Evolutionary conservation across 148 eudicot genomes (phyloP), one percentile per base, ranked within the genome.

Genomic region (Mesembryanthemum crystallinum): DNA sequence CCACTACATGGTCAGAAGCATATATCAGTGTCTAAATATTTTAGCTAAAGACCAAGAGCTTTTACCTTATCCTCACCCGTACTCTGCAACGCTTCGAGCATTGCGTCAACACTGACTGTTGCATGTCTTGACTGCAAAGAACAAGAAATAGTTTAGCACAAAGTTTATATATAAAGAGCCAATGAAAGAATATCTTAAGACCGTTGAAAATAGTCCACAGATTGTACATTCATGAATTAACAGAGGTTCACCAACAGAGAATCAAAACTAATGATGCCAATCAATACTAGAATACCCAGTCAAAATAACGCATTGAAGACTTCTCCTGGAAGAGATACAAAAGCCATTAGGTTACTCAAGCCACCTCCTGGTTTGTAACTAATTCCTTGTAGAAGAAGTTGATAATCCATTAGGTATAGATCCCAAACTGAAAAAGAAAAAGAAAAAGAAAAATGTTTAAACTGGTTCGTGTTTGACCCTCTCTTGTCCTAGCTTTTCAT

Each of bases 71-170:
- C 77, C 60, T 85, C 93, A 57, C 86, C 82, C 20, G 89, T 77
- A 37, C 84, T 86, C 77, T 92, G 92, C 80, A 91, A 81, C 51
- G 87, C 93, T 63, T 87, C 92, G 32, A 96, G 88, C 97, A 96
- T 88, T 8, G 81, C 87, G 76, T 96, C 99, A 35, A 91, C 87
- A 72, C 90, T 87, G 37, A 96, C 89, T 12, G 87, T 82, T 11
- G 97, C 97, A 72, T 96, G 99, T 59, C 97, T 86, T 33, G 97
- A 89, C 94, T 91, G 93, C 32, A 83, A 62, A 70, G 23, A 30
- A 20, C 29, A 66, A 21, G 67, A 17, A 73, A 65, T 39, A 62
- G 30, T 61, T 60, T 33, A 74, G 68, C 5, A 54, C 42, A 45
- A 30, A 67, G 47, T n/a, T n/a, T 24, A 28, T 29, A 30, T 45